phyloP scores from a whole-genome alignment of 805 yeast species.

The Nakazawaea ernobii region DNA sequence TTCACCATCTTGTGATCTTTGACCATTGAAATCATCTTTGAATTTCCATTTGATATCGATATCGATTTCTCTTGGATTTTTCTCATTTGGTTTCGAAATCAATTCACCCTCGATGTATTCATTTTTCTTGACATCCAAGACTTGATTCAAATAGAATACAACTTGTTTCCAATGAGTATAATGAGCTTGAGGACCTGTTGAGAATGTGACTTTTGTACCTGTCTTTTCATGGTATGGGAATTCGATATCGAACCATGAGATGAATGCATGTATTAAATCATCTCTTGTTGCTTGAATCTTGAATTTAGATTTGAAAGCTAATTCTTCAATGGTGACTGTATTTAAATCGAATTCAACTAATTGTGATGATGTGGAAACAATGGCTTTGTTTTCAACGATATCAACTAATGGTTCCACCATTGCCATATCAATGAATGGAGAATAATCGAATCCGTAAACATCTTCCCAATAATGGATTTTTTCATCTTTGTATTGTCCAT shows the following conservation, averaged over 20 bases:
- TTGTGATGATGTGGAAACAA: conserved; percentile 67
- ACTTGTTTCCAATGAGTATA: conserved; percentile 99
- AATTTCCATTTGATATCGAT: conserved; percentile 62
- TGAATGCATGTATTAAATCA: conserved; percentile 82
- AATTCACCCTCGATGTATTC: conserved; percentile 70
- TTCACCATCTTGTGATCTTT: conserved; percentile 54
- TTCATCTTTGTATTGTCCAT: conserved; percentile 85
- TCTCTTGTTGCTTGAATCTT: conserved; percentile 66
- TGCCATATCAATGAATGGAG: conserved; percentile 82
- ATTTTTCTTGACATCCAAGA: conserved; percentile 68
- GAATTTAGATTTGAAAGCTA: conserved; percentile 72
- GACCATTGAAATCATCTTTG: conserved; percentile 37
- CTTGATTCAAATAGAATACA: conserved; percentile 83
- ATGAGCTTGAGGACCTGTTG: conserved; percentile 91
- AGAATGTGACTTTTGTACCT: conserved; percentile 61
- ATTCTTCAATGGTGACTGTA: conserved; percentile 77
- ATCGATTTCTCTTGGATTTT: conserved; percentile 87
- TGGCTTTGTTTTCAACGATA: conserved; percentile 71
- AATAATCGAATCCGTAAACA: conserved; percentile 93
- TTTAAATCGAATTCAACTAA: conserved; percentile 83
- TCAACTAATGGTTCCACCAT: conserved; percentile 95
- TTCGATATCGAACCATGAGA: conserved; percentile 92
- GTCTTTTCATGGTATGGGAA: conserved; percentile 57
- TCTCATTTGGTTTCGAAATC: conserved; percentile 67
- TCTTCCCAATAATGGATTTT: conserved; percentile 94